Conservation (phyloP, 208 protist genomes). For the Acanthamoeba healyi region DNA sequence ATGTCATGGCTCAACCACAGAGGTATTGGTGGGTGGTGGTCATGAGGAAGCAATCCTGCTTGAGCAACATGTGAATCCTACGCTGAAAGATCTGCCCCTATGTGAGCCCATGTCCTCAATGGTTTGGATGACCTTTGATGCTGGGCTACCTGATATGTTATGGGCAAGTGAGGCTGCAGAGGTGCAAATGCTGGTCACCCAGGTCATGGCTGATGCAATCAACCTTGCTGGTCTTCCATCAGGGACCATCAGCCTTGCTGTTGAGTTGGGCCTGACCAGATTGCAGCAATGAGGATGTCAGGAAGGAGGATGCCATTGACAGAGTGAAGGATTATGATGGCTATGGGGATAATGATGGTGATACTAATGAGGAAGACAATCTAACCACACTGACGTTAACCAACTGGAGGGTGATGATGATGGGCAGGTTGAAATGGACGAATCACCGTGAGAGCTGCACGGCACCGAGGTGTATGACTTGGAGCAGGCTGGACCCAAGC, state of each 20-base stretch:
- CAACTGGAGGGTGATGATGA: not conserved
- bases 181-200: not conserved
- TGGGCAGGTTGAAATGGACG: not conserved
- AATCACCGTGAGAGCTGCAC: conserved; percentile 2
- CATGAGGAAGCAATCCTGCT: not conserved
- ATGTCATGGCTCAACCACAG: not conserved
- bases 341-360: not conserved
- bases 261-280: not conserved
- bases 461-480: conserved; percentile 17
- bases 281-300: not conserved
- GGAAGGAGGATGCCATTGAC: not conserved
- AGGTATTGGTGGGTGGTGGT: not conserved
- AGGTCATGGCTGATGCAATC: not conserved
- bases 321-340: no score
- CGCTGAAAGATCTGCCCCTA: not conserved
- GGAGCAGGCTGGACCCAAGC: not conserved
- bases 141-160: not conserved
- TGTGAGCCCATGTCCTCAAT: not conserved
- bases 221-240: not conserved
- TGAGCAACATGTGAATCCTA: not conserved
- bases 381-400: not conserved
- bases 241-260: not conserved
- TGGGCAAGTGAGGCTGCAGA: not conserved
- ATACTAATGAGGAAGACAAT: not conserved
- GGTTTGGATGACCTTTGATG: not conserved